These are phyloP conservation scores for Sicyos baderoa DNA, from an alignment of 306 rosid genomes.

Conservation along the genomic window DNA sequence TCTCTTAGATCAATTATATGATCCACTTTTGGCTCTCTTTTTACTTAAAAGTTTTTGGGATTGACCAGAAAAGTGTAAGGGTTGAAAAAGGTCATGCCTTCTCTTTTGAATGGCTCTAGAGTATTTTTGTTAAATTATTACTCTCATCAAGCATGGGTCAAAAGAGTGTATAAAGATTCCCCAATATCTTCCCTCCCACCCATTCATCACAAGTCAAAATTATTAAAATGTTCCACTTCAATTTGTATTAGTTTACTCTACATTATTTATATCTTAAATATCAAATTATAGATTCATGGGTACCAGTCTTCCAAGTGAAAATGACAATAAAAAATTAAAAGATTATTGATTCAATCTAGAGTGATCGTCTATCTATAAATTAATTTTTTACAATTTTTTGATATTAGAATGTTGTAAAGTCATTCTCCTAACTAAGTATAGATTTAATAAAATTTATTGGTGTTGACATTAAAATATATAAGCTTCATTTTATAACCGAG, in stretches of 20 bases:
- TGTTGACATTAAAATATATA: too few relatives aligned
- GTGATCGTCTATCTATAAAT: too few relatives aligned
- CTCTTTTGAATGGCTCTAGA: background rate
- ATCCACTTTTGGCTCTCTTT: background rate
- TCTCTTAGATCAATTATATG: background rate
- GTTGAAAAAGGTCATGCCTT: background rate
- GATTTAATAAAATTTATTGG: too few relatives aligned
- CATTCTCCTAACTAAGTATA: too few relatives aligned
- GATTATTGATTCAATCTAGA: too few relatives aligned
- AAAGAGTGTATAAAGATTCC: conserved; percentile 7
- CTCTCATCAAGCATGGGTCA: conserved; percentile 4
- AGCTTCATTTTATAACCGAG: too few relatives aligned
- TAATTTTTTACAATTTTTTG: too few relatives aligned
- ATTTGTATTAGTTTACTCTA: background rate
- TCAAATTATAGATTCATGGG: too few relatives aligned
- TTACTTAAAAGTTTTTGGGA: background rate
- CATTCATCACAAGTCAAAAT: background rate
- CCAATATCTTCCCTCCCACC: background rate
- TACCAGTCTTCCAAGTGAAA: too few relatives aligned
- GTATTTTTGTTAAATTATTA: background rate
- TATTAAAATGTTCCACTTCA: background rate
- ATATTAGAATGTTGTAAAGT: too few relatives aligned
- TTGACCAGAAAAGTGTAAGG: background rate
- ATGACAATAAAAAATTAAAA: too few relatives aligned
- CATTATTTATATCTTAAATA: too few relatives aligned